Percentiles rank a stretch among this genome's conserved stretches.
These are phyloP conservation scores for Leishmania gerbilli DNA, from an alignment of 208 protist species.

Conservation along the genomic window DNA sequence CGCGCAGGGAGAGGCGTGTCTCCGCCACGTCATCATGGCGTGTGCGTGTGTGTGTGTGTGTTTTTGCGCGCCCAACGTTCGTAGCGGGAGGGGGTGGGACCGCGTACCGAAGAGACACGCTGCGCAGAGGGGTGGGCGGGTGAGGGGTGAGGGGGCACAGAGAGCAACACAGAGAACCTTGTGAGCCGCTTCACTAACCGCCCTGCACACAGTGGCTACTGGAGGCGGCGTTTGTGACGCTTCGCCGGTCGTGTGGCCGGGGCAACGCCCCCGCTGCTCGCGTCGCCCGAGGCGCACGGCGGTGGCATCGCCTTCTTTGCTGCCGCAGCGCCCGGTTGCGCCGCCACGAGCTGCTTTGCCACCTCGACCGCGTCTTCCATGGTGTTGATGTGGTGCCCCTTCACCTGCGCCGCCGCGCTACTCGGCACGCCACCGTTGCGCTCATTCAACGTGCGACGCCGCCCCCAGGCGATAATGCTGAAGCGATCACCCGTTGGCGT, in stretches of 20 bases:
- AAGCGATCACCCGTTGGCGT: conserved; percentile 75
- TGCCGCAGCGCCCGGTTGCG: conserved; percentile 8
- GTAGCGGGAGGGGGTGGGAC: not conserved
- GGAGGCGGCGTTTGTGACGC: conserved; percentile 84
- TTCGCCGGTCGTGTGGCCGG: conserved; percentile 16
- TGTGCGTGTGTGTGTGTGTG: not conserved
- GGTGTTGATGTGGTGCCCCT: conserved; percentile 37
- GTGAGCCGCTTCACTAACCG: not conserved
- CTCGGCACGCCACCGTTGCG: conserved; percentile 73
- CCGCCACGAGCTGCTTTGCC: conserved; percentile 66
- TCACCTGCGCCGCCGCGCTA: conserved; percentile 11
- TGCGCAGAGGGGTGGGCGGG: too few species aligned
- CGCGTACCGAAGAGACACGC: too few species aligned
- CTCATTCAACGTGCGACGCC: conserved; percentile 71
- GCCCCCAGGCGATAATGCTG: conserved; percentile 92
- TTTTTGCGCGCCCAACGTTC: not conserved
- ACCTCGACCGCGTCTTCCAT: conserved; percentile 70
- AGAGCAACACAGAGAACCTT: not conserved
- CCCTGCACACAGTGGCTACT: conserved; percentile 29
- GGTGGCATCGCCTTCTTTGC: not conserved
- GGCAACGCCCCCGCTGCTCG: not conserved
- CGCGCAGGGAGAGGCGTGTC: not conserved
- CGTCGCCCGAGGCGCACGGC: not conserved
- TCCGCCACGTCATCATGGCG: not conserved
- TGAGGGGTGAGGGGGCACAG: not conserved